phyloP scores from a whole-genome alignment of 2,329 filamentous ascomycete genomes.

The Apiospora aurea region DNA sequence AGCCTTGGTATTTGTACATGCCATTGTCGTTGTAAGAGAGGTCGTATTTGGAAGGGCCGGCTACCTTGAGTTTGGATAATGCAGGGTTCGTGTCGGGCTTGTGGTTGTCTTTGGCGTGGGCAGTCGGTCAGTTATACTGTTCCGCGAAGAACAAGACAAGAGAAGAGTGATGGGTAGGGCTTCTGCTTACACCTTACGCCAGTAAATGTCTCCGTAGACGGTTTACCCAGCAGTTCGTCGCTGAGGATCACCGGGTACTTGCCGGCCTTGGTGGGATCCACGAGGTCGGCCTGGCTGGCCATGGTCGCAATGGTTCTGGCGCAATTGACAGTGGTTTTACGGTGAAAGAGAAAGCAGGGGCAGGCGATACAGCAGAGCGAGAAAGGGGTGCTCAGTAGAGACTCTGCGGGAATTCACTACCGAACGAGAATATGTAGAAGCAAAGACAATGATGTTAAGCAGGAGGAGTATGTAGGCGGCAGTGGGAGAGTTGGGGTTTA shows the following conservation, averaged over 20 bases:
- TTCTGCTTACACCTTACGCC: constrained; percentile 62
- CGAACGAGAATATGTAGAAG: neutral
- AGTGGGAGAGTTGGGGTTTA: constrained; percentile 4
- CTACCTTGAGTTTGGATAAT: constrained; percentile 59
- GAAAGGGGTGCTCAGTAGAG: neutral
- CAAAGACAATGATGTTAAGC: neutral
- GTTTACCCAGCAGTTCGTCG: constrained; percentile 64
- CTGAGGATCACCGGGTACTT: constrained; percentile 71
- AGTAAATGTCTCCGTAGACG: constrained; percentile 65
- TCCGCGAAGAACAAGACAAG: neutral
- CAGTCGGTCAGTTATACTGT: neutral
- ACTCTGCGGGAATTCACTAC: neutral
- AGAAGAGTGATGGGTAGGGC: constrained; percentile 7
- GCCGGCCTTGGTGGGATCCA: constrained; percentile 66
- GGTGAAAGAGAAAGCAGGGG: neutral
- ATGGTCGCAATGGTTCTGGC: constrained; percentile 18
- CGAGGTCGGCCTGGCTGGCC: constrained; percentile 37
- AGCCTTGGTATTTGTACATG: constrained; percentile 67
- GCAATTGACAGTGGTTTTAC: constrained; percentile 1
- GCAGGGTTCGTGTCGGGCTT: constrained; percentile 61
- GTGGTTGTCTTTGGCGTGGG: constrained; percentile 62
- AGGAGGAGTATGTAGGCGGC: neutral
- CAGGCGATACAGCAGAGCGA: neutral
- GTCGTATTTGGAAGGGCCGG: constrained; percentile 58
- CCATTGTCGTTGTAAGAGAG: constrained; percentile 61